Evolutionary conservation across 768 basidiomycete genomes (phyloP), one percentile per base, ranked within the genome.

Genomic region (Tricholoma terreum): DNA sequence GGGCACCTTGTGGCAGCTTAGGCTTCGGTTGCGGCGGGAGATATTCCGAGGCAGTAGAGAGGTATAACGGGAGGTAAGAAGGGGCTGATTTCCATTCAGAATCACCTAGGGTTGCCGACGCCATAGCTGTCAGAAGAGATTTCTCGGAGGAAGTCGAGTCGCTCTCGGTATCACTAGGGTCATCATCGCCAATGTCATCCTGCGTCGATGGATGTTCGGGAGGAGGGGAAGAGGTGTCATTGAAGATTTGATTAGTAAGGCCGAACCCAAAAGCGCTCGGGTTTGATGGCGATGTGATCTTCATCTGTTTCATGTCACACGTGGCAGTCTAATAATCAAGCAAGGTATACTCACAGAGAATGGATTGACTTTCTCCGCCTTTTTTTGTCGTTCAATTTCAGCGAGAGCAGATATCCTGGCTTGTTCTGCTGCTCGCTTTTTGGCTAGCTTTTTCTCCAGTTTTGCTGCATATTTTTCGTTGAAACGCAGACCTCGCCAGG

Each of bases 401-500:
- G 74, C 68, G 35, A 65, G 59, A 12, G 64, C 62, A 22, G 67
- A 65, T 36, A 70, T 65, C 62, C 78, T 77, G 2, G 76, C 69
- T 51, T 70, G 73, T 49, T 75, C 73, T 50, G 73, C 71, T 56
- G 72, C 73, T 46, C 67, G 67, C 58, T 75, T 77, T 42, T 58
- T 71, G 11, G 73, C 75, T 5, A 76, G 71, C 65, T 85, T 86
- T 60, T 76, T 76, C 65, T 84, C 80, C 1, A 94, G 77, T 65
- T 90, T 89, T 30, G 76, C 77, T 10, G 92, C 94, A 67, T 92
- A 94, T 53, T 76, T 77, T 54, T 82, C 78, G 66, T 94, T 93
- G 63, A 78, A 83, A 27, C 86, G 80, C 49, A 93, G 66, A 7
- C 85, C 87, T 57, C 93, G 80, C 85, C 88, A 94, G 30, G 89